Evolutionary conservation across 2,329 filamentous ascomycete genomes (phyloP), one percentile per base, ranked within the genome.

Genomic region (Talaromyces sp.): DNA sequence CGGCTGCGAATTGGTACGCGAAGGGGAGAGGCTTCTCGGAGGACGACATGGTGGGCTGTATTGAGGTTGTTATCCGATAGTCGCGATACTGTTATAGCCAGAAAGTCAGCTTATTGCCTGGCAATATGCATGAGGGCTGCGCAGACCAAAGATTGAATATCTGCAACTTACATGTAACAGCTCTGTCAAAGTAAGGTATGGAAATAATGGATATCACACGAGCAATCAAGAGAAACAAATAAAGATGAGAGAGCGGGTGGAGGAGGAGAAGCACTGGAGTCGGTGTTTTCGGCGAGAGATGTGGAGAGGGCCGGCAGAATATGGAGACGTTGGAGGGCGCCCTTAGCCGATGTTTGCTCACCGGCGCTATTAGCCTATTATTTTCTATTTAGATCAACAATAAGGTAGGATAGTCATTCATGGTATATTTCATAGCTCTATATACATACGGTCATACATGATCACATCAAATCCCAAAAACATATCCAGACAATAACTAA

Each of bases 1-100:
- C 93, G 76, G 94, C 93, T 78, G 89, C 90, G 84, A 98, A 97
- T 83, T 97, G 93, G 88, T 97, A 97, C 72, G 88, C 80, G 81
- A 97, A 97, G 66, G 92, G 92, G 72, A 97, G 87, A 66, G 93
- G 92, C 82, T 92, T 90, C 69, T 83, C 71, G 67, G 69, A 76
- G 22, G 52, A 57, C 69, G 87, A 84, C 88, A 90, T 90, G 73
- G 74, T 84, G 82, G 75, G 27, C 52, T 52, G 50, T 27, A 22
- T 45, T 43, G 39, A 41, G 56, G 22, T 27, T 41, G 56, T 43
- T 59, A 59, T 45, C 56, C 37, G 56, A 43, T 3, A 41, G 56
- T 54, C 50, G 50, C 50, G 50, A 54, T 35, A 31, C 50, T 54
- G 50, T 10, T 22, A 14, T 31, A 56, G 19, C 27, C 16, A 31